Evolutionary conservation across 768 basidiomycete species (phyloP), one percentile per base, ranked within the genome.

Genomic region (Lentinula raphanica): DNA sequence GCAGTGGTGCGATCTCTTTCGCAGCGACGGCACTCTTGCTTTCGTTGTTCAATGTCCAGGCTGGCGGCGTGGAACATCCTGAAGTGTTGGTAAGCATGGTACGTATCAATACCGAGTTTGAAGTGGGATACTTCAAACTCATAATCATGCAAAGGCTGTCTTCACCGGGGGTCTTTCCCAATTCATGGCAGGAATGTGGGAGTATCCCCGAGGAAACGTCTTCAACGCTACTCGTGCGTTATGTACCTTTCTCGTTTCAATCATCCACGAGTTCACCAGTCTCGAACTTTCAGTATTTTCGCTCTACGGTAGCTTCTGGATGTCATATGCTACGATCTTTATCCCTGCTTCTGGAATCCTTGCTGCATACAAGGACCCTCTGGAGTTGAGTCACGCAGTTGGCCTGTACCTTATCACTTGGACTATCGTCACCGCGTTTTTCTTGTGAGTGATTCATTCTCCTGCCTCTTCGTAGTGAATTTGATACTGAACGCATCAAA

Each of bases 161-260:
- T 87, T 83, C 61, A 76, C 79, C 44, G 90, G 92, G 23, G 92
- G 92, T 46, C 82, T 92, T 17, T 79, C 76, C 9, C 92, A 94
- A 65, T 75, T 93, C 61, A 65, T 92, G 27, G 90, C 89, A 3
- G 92, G 92, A 48, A 90, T 91, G 84, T 91, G 88, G 89, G 82
- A 84, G 68, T 80, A 82, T 61, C 77, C 80, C 3, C 71, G 79
- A 35, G 84, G 84, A 1, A 87, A 88, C 60, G 73, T 76, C 3
- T 88, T 88, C 54, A 83, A 80, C 54, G 86, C 85, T 0, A 87
- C 86, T 4, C 82, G 87, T 86, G 46, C 59, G 80, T 74, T n/a
- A 35, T 6, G 28, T 38, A 28, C 21, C 36, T 32, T 39, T 31
- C 28, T 50, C 45, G 11, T 12, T 31, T 53, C 53, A 42, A 42